Conservation (phyloP, 2,329 filamentous ascomycete species). For the Fusarium nisikadoi region DNA sequence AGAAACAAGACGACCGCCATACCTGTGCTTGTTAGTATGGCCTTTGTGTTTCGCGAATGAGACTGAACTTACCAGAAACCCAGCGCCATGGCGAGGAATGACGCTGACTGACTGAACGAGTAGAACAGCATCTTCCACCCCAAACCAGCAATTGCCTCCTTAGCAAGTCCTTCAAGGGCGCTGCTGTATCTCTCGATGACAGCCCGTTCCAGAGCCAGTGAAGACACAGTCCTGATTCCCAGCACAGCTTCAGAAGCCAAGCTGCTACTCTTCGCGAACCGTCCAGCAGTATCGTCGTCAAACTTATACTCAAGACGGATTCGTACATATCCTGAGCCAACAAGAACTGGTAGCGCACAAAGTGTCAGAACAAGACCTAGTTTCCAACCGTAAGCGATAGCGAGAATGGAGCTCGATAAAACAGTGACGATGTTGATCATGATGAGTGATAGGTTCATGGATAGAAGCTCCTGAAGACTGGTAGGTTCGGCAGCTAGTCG, state of each 20-base stretch:
- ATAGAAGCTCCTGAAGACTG: conserved; percentile 62
- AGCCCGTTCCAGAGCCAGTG: conserved; percentile 58
- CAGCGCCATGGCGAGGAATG: conserved; percentile 52
- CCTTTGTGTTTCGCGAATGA: too few relatives aligned
- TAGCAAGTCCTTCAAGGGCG: conserved; percentile 47
- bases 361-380: conserved; percentile 60
- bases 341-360: conserved; percentile 57
- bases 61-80: conserved; percentile 50
- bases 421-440: conserved; percentile 59
- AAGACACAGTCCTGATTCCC: conserved; percentile 61
- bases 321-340: conserved; percentile 58
- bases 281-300: conserved; percentile 55
- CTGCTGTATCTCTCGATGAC: conserved; percentile 52
- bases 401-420: conserved; percentile 57
- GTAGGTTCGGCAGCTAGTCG: conserved; percentile 54
- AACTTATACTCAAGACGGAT: conserved; percentile 61
- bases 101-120: conserved; percentile 54
- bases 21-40: too few relatives aligned
- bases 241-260: conserved; percentile 62
- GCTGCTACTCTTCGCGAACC: conserved; percentile 59
- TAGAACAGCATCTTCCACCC: conserved; percentile 56
- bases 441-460: conserved; percentile 60
- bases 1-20: conserved; percentile 54
- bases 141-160: conserved; percentile 45
- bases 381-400: conserved; percentile 60